Percentiles rank a stretch among this genome's conserved stretches.
Evolutionary conservation across 257 asterid species (phyloP).

Genomic region (Mitragyna speciosa): DNA sequence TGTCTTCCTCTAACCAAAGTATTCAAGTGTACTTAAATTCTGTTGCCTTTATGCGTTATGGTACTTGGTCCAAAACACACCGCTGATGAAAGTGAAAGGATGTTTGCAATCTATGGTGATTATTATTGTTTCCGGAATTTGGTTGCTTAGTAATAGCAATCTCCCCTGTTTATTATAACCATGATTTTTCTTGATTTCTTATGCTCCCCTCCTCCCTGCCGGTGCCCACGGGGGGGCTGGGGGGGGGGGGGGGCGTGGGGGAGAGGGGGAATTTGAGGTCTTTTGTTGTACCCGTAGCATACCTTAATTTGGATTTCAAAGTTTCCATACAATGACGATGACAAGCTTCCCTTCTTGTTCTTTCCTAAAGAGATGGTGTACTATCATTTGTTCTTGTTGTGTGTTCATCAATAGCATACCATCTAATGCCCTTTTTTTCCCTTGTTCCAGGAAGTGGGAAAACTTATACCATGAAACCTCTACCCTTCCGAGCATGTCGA

Average conservation of each 20-base stretch:
- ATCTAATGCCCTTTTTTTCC: neutral
- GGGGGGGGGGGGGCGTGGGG: too few species aligned
- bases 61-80: neutral
- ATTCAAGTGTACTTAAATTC: neutral
- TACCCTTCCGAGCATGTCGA: constrained; percentile 89
- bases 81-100: neutral
- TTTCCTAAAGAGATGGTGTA: neutral
- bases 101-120: neutral
- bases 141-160: neutral
- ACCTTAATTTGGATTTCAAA: neutral
- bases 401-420: neutral
- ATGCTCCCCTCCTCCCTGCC: neutral
- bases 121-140: neutral
- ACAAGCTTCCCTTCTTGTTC: neutral
- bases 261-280: neutral
- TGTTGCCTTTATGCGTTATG: neutral
- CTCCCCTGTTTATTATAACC: neutral
- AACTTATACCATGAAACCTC: constrained; percentile 96
- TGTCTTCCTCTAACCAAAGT: neutral
- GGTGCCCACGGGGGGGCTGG: too few species aligned
- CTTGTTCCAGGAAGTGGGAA: constrained; percentile 87
- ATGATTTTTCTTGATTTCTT: neutral
- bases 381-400: neutral
- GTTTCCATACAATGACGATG: neutral
- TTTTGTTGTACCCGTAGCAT: neutral